Evolutionary conservation across 1,284 basidiomycete species (phyloP).

Genomic region (Porphyrellus sp.): DNA sequence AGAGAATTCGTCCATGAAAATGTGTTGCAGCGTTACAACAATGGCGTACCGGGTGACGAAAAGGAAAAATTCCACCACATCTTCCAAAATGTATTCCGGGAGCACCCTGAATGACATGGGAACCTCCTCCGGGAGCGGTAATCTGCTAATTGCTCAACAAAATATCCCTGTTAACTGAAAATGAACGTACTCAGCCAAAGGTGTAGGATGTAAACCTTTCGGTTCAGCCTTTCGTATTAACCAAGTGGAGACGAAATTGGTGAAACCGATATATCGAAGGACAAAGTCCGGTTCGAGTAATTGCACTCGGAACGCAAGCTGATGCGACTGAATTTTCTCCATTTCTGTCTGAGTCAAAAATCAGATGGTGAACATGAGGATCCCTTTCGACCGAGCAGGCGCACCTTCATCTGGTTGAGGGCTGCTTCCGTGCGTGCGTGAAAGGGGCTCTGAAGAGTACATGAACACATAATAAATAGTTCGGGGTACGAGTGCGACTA

Average conservation of each 20-base stretch:
- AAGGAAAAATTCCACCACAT: slow-evolving; percentile 87
- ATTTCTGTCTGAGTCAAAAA: slow-evolving; percentile 53
- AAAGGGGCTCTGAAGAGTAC: slow-evolving; percentile 51
- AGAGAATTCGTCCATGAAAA: slow-evolving; percentile 11
- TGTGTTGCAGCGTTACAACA: not conserved
- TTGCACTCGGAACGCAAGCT: slow-evolving; percentile 83
- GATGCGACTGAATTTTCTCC: slow-evolving; percentile 62
- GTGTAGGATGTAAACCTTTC: slow-evolving; percentile 71
- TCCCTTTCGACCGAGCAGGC: slow-evolving; percentile 2
- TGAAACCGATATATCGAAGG: slow-evolving; percentile 78
- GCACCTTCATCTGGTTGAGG: slow-evolving; percentile 72
- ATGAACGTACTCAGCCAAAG: slow-evolving; percentile 57
- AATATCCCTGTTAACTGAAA: not conserved
- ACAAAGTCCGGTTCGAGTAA: slow-evolving; percentile 85
- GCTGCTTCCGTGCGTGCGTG: slow-evolving; percentile 67
- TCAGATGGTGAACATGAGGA: not conserved
- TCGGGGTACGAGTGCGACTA: slow-evolving; percentile 28
- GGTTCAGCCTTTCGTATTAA: slow-evolving; percentile 92
- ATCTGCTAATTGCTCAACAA: slow-evolving; percentile 42
- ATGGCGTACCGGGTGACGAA: slow-evolving; percentile 73
- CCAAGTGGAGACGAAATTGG: slow-evolving; percentile 92
- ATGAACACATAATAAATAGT: slow-evolving; percentile 13
- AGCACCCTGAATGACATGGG: slow-evolving; percentile 84
- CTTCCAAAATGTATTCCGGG: slow-evolving; percentile 94
- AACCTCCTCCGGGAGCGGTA: slow-evolving; percentile 85